Percentiles rank a stretch among this genome's conserved stretches.
These are phyloP conservation scores for Penicillium pancosmium DNA, from an alignment of 495 filamentous ascomycete genomes.

Conservation along the genomic window DNA sequence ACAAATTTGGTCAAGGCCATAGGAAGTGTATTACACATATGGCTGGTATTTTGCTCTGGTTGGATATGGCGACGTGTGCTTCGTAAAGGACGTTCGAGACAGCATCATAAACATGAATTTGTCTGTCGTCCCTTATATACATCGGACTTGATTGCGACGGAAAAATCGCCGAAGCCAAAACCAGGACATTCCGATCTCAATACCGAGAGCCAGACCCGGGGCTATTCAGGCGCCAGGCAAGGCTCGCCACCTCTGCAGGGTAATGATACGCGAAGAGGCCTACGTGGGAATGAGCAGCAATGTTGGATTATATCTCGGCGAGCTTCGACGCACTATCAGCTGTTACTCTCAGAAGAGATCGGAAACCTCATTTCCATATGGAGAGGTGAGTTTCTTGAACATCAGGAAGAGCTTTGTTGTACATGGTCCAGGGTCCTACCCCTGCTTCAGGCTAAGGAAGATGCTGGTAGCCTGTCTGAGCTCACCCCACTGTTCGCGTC, in stretches of 20 bases:
- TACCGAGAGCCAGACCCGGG: background rate
- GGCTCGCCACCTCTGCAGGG: background rate
- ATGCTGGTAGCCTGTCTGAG: background rate
- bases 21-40: background rate
- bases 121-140: background rate
- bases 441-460: background rate
- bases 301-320: background rate
- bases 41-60: background rate
- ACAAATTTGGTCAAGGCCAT: constrained; percentile 15
- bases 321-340: background rate
- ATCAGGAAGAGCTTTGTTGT: background rate
- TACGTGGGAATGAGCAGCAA: background rate
- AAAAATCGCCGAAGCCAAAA: background rate
- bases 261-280: background rate
- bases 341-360: background rate
- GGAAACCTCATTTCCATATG: background rate
- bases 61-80: background rate
- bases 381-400: background rate
- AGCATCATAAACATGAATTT: background rate
- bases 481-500: background rate
- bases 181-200: background rate
- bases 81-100: background rate
- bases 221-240: background rate
- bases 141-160: background rate
- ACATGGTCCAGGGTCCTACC: background rate